These are phyloP conservation scores for Penicillium mononematosum DNA, from an alignment of 495 filamentous ascomycete species.

Conservation along the genomic window DNA sequence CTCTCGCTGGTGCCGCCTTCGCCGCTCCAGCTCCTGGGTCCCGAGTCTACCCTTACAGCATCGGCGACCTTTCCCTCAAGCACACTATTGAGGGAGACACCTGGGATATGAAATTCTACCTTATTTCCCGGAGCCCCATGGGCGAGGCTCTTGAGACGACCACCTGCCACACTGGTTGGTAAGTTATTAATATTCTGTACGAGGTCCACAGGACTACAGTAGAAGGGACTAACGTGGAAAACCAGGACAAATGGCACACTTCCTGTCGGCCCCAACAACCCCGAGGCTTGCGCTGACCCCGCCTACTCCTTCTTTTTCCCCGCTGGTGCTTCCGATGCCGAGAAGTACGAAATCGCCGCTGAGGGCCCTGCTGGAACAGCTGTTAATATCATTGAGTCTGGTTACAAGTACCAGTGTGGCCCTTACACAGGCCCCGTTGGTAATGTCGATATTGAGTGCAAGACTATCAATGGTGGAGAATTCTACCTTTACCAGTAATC, in stretches of 20 bases:
- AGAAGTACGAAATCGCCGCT: neutral
- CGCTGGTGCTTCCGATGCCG: neutral
- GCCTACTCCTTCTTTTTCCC: constrained; percentile 1
- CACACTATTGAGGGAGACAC: neutral
- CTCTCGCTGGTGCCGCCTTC: neutral
- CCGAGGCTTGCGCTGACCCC: constrained; percentile 3
- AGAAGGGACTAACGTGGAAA: neutral
- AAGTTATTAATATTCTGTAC: neutral
- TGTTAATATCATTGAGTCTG: neutral
- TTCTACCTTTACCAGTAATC: constrained; percentile 2
- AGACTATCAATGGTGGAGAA: constrained; percentile 3
- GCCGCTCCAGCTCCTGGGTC: neutral
- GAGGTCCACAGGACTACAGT: too few species aligned
- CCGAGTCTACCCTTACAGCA: neutral
- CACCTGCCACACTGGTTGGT: constrained; percentile 5
- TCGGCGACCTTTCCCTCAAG: constrained; percentile 1
- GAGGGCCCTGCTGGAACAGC: neutral
- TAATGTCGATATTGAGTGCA: constrained; percentile 3
- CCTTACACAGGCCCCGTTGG: neutral
- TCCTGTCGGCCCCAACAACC: neutral
- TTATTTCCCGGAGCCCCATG: neutral
- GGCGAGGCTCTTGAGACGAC: neutral
- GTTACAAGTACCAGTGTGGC: constrained; percentile 8
- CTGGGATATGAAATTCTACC: neutral
- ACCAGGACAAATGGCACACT: neutral